Conservation (phyloP, 176 grass and related monocot species). For the Panicum miliaceum region DNA sequence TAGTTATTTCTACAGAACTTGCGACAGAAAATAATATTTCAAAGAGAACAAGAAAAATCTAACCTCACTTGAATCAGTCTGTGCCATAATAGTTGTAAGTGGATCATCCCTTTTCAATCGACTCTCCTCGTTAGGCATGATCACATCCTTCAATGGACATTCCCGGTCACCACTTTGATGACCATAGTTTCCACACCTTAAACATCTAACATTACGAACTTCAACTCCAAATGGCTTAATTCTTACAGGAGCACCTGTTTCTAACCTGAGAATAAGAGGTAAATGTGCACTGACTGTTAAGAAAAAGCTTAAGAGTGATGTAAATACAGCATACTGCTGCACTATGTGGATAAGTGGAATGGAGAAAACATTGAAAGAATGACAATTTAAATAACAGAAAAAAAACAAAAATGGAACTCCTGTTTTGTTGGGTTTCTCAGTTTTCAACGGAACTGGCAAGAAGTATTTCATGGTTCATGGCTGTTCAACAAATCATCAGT, state of each 20-base stretch:
- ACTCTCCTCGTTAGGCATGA: constrained; percentile 98
- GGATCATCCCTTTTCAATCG: constrained; percentile 98
- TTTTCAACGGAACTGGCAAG: not conserved
- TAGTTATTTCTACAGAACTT: constrained; percentile 34
- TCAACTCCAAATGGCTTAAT: constrained; percentile 94
- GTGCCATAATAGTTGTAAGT: constrained; percentile 87
- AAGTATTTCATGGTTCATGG: not conserved
- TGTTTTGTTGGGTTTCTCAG: not conserved
- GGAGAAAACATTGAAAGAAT: not conserved
- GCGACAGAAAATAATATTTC: constrained; percentile 2
- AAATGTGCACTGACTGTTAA: constrained; percentile 13
- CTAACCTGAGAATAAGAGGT: constrained; percentile 55
- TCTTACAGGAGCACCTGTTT: constrained; percentile 84
- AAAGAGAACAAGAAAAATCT: constrained; percentile 1
- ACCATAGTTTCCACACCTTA: constrained; percentile 82
- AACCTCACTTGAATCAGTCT: constrained; percentile 83
- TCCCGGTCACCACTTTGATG: constrained; percentile 97
- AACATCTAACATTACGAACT: constrained; percentile 93
- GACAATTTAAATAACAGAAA: not conserved
- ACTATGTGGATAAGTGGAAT: not conserved
- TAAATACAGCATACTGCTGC: not conserved
- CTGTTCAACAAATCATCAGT: constrained; percentile 16
- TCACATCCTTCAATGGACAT: constrained; percentile 89
- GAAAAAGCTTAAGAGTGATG: not conserved
- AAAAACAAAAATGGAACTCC: not conserved